Evolutionary conservation across 805 yeast genomes (phyloP).

Genomic region (Blastobotrys mokoenaii): DNA sequence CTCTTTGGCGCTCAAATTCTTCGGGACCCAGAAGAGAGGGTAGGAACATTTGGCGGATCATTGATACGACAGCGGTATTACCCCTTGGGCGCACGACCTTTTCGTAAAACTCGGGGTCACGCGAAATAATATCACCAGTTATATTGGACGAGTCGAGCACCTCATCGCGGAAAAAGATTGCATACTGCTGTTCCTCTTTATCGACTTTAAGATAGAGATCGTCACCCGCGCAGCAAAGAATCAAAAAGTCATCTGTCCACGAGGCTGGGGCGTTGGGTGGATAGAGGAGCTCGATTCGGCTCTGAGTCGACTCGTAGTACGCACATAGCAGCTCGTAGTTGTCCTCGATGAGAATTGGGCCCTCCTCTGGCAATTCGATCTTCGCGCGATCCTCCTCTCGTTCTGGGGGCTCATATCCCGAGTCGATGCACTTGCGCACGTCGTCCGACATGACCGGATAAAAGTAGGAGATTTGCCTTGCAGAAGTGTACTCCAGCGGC

Average conservation of each 20-base stretch:
- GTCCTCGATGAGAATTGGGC: slow-evolving; percentile 8
- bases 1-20: no score
- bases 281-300: slow-evolving; percentile 6
- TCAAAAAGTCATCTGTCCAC: slow-evolving; percentile 21
- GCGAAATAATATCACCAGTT: slow-evolving; percentile 3
- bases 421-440: slow-evolving; percentile 15
- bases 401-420: slow-evolving; percentile 10
- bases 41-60: slow-evolving; percentile 1
- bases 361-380: background rate
- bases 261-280: background rate
- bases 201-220: slow-evolving; percentile 14
- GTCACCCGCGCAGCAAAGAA: slow-evolving; percentile 19
- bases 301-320: slow-evolving; percentile 17
- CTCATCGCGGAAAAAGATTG: slow-evolving; percentile 15
- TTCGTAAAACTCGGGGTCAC: slow-evolving; percentile 3
- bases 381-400: slow-evolving; percentile 3
- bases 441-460: slow-evolving; percentile 17
- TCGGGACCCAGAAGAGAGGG: background rate
- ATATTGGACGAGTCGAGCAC: slow-evolving; percentile 17
- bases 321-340: slow-evolving; percentile 19
- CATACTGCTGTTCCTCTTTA: slow-evolving; percentile 14
- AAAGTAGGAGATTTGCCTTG: slow-evolving; percentile 9
- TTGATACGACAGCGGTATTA: background rate
- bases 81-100: slow-evolving; percentile 6
- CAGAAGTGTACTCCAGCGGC: slow-evolving; percentile 17